Evolutionary conservation across 306 rosid genomes (phyloP), one percentile per base, ranked within the genome.

Genomic region (Vigna hirtella): DNA sequence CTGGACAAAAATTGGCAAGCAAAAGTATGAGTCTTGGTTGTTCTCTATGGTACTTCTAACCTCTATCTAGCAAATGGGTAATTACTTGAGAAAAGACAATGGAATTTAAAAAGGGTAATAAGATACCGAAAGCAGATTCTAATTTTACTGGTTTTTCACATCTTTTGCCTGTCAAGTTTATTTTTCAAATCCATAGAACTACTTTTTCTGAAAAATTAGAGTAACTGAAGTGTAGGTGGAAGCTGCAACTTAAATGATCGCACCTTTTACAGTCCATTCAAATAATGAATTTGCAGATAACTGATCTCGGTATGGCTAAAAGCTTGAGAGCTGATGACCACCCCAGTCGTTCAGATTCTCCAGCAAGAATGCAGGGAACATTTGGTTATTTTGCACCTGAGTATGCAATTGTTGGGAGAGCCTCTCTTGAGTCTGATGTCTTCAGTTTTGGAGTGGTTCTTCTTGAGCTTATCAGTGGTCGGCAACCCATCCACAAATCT

Each of bases 311-410:
- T 70, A 86, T 93, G 99, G 98, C 99, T 34, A 93, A 91, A 79
- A 79, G 86, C 81, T 74, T 93, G 73, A 84, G 83, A 85, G 86
- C 87, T 53, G 94, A 90, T 81, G 98, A 88, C 75, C 81, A 86
- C 49, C 82, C 91, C 18, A 88, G 98, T 81, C 72, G 86, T 81
- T 89, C 99, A n/a, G 87, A 78, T 85, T 93, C 99, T 75, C 96
- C 99, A 26, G 96, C 89, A 56, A 91, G 93, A 84, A 89, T 93
- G 97, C 94, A 95, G 64, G 98, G 99, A 66, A 95, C 99, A 79
- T 95, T 95, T 84, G 99, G 99, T n/a, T 95, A 95, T 85, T 95
- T 95, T 86, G 99, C 99, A 53, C 99, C 99, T 7, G 99, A 95
- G 90, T 89, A 91, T 88, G 98, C 96, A 18, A 91, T 93, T 66